Conservation (phyloP, 2,329 filamentous ascomycete species). For the Periconia macrospinosa region DNA sequence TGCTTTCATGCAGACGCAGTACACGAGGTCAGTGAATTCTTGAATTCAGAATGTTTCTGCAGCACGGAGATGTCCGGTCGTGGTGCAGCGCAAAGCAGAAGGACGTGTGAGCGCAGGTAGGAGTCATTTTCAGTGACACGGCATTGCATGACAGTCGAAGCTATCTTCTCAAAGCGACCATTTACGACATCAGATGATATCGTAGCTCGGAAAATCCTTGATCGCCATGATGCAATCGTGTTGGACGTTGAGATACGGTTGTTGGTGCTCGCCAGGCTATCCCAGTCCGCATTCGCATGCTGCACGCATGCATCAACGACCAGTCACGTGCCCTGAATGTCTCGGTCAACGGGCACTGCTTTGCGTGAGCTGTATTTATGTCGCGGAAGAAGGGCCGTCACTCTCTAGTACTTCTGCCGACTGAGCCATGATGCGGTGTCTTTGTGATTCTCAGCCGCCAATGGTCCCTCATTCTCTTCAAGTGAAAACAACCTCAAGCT, state of each 20-base stretch:
- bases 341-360: not conserved
- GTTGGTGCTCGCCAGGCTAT: not conserved
- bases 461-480: no score
- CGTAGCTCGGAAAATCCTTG: not conserved
- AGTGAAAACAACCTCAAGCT: no score
- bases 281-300: not conserved
- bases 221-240: not conserved
- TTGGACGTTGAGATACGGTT: conserved; percentile 5
- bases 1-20: not conserved
- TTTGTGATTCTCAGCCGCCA: not conserved
- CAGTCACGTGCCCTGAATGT: not conserved
- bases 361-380: not conserved
- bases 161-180: not conserved
- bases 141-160: not conserved
- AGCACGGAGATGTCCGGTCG: not conserved
- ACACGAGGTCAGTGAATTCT: not conserved
- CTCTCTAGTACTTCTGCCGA: not conserved
- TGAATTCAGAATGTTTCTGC: no score
- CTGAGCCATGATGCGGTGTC: not conserved
- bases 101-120: not conserved
- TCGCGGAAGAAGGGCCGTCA: not conserved
- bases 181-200: not conserved
- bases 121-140: not conserved
- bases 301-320: not conserved
- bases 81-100: not conserved